Base-by-base conservation (phyloP, 495 filamentous ascomycete species). In the Aspergillus indologenus region DNA sequence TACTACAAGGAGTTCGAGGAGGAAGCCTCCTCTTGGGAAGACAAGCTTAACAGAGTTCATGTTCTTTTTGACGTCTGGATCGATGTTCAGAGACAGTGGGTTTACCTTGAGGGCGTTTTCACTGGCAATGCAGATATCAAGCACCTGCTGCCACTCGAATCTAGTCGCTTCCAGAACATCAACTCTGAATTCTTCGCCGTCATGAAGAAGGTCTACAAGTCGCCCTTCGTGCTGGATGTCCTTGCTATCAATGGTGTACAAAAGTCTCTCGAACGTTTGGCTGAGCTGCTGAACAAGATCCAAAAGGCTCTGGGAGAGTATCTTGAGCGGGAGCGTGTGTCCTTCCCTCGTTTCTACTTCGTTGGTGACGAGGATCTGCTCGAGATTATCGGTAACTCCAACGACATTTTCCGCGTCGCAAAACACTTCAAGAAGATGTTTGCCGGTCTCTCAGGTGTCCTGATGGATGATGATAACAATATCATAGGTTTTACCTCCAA, bases 401-500 rank as follows among this genome's bases (percentile, higher is more conserved):
- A 96, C 65, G 94, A 99, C 65, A 95, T 92, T 12, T 78, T 91
- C 65, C 91, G 94, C 23, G 92, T 99, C 58, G 89, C 93, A 47
- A 98, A 98, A 71, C 94, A 99, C 72, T 90, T 99, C 78, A 91
- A 95, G 73, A 99, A 99, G 80, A 99, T 99, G 94, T 99, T 99
- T 77, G 94, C 94, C 55, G 94, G 94, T 52, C 78, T 99, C 22
- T 90, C 87, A 5, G 92, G 93, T 0, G 81, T 99, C 40, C 79
- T 94, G 21, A 90, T 96, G 81, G 91, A 96, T 65, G 92, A 97
- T 57, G 87, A 96, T 60, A 83, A 85, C 40, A 84, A 87, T 60
- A 97, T 99, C 60, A 82, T 90, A 7, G 93, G 92, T 0, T 93
- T 98, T 68, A 92, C 87, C 34, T 98, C 95, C 0, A 98, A 96